These are phyloP conservation scores for Aspergillus puulaauensis DNA, from an alignment of 2,329 filamentous ascomycete species.

Conservation along the genomic window DNA sequence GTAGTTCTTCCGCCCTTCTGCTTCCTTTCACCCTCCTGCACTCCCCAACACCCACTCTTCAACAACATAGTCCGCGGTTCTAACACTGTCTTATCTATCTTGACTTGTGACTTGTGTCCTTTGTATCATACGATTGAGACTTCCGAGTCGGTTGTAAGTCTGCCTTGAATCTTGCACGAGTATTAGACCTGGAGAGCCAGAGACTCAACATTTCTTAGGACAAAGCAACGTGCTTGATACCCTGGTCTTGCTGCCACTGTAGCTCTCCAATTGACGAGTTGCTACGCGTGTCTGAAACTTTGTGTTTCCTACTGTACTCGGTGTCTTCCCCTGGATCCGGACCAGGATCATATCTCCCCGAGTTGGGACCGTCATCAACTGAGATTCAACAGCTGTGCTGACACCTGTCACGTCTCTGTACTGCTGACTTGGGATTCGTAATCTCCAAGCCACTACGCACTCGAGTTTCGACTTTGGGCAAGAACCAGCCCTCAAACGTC, in stretches of 20 bases:
- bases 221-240: neutral
- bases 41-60: neutral
- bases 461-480: neutral
- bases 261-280: neutral
- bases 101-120: neutral
- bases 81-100: neutral
- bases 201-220: neutral
- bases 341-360: neutral
- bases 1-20: conserved; percentile 14
- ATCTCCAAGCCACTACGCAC: neutral
- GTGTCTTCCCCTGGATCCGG: neutral
- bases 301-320: neutral
- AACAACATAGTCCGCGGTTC: neutral
- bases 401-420: neutral
- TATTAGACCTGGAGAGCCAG: neutral
- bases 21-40: conserved; percentile 8
- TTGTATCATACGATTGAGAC: neutral
- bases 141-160: neutral
- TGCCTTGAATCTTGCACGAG: neutral
- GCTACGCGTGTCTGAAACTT: neutral
- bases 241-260: neutral
- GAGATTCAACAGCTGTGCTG: neutral
- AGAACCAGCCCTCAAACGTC: neutral
- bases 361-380: neutral
- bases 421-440: neutral